phyloP scores from a whole-genome alignment of 192 early-diverging fungal genomes.

The Helicostylum pulchrum region DNA sequence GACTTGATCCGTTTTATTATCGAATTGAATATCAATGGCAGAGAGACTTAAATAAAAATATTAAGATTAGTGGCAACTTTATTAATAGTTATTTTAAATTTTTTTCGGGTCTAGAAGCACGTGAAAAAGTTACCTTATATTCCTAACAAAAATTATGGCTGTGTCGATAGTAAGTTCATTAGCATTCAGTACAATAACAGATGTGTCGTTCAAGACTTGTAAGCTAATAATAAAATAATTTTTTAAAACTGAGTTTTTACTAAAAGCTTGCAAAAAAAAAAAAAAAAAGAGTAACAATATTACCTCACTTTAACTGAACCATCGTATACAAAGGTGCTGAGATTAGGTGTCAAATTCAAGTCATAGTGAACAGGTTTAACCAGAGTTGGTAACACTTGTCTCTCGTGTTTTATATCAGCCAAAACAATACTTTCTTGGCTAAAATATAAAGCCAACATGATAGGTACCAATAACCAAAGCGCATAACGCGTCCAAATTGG shows the following conservation, averaged over 20 bases:
- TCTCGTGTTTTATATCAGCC: background rate
- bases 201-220: slow-evolving; percentile 56
- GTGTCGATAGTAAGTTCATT: slow-evolving; percentile 61
- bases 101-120: background rate
- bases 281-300: background rate
- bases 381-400: slow-evolving; percentile 78
- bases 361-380: slow-evolving; percentile 82
- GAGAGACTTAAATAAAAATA: slow-evolving; percentile 1
- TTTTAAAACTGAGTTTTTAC: background rate
- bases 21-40: slow-evolving; percentile 37
- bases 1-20: slow-evolving; percentile 41
- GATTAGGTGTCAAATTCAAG: slow-evolving; percentile 72
- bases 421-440: background rate
- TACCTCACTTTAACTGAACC: slow-evolving; percentile 75
- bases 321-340: slow-evolving; percentile 70
- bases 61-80: background rate
- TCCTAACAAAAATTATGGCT: slow-evolving; percentile 26
- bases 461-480: background rate
- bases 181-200: slow-evolving; percentile 61
- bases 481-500: slow-evolving; percentile 13
- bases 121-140: background rate
- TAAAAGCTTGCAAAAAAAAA: background rate
- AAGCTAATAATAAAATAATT: slow-evolving; percentile 32
- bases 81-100: background rate
- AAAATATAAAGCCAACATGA: slow-evolving; percentile 8